Conservation (phyloP, 78 protist genomes). For the Paulinella micropora region DNA sequence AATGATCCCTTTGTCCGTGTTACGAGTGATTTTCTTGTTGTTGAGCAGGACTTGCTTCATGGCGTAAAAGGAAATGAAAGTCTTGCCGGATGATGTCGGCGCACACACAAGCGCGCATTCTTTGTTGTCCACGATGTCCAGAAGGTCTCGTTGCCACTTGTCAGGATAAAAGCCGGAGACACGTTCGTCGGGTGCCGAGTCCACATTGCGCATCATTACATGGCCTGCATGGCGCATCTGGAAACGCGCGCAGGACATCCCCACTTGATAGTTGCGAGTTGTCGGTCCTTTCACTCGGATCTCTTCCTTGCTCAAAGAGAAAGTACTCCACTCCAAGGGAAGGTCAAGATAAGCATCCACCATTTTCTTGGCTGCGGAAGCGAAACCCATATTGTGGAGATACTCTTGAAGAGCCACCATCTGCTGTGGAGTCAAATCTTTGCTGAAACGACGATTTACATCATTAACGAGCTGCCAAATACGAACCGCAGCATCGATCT, state of each 20-base stretch:
- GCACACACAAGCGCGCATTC: conserved; percentile 55
- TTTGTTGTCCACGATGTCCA: conserved; percentile 51
- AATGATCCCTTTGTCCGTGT: conserved; percentile 16
- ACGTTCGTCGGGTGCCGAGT: conserved; percentile 11
- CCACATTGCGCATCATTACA: neutral
- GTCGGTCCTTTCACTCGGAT: too few relatives aligned
- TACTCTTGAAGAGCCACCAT: too few relatives aligned
- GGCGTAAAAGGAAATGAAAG: conserved; percentile 58
- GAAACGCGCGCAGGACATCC: neutral
- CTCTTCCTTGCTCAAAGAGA: too few relatives aligned
- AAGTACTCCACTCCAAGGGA: too few relatives aligned
- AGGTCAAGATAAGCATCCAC: too few relatives aligned
- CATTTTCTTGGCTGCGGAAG: too few relatives aligned
- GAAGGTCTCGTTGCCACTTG: conserved; percentile 63
- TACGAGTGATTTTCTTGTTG: neutral
- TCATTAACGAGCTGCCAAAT: too few relatives aligned
- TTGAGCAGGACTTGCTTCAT: conserved; percentile 45
- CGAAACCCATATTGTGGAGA: too few relatives aligned
- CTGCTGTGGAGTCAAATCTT: neutral
- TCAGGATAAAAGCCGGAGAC: conserved; percentile 57
- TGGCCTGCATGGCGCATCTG: neutral
- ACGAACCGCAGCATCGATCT: too few relatives aligned
- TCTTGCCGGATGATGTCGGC: conserved; percentile 75
- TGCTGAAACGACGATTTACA: neutral
- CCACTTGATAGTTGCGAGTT: neutral